phyloP scores from a whole-genome alignment of 2,329 filamentous ascomycete species.

The Colletotrichum sojae region DNA sequence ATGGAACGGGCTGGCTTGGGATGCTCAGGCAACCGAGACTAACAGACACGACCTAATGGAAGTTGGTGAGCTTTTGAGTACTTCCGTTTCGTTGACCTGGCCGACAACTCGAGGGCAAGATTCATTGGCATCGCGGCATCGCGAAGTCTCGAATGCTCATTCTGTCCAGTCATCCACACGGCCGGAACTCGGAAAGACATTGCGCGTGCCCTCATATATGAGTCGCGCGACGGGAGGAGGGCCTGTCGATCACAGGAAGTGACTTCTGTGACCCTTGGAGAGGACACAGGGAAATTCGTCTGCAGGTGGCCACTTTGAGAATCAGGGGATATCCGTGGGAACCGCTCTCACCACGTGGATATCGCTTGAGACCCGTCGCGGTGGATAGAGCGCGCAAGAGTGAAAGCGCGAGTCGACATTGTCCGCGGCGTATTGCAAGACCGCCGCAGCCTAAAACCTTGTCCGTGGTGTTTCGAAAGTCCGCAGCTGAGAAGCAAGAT shows the following conservation, averaged over 20 bases:
- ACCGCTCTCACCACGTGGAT: neutral
- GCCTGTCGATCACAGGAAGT: neutral
- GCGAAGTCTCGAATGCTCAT: neutral
- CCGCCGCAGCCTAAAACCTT: constrained; percentile 11
- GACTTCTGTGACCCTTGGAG: neutral
- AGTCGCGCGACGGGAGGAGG: neutral
- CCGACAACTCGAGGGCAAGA: neutral
- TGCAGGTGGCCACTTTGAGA: neutral
- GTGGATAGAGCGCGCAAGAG: constrained; percentile 19
- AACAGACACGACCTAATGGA: neutral
- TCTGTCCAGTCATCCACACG: neutral
- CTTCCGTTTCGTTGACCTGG: neutral
- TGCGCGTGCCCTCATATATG: constrained; percentile 20
- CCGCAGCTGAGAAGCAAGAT: neutral
- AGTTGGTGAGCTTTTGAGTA: neutral
- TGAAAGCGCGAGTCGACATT: constrained; percentile 23
- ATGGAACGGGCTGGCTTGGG: neutral
- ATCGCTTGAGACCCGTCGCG: constrained; percentile 10
- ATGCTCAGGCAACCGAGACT: neutral
- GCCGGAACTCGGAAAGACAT: constrained; percentile 2
- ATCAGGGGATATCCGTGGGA: neutral
- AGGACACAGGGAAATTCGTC: neutral
- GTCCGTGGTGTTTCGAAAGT: constrained; percentile 28
- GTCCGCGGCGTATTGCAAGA: constrained; percentile 33
- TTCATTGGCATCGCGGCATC: constrained; percentile 6